Percentiles rank a stretch among this genome's conserved stretches.
Conservation (phyloP, 2,329 filamentous ascomycete genomes). For the Biscogniauxia sp. region DNA sequence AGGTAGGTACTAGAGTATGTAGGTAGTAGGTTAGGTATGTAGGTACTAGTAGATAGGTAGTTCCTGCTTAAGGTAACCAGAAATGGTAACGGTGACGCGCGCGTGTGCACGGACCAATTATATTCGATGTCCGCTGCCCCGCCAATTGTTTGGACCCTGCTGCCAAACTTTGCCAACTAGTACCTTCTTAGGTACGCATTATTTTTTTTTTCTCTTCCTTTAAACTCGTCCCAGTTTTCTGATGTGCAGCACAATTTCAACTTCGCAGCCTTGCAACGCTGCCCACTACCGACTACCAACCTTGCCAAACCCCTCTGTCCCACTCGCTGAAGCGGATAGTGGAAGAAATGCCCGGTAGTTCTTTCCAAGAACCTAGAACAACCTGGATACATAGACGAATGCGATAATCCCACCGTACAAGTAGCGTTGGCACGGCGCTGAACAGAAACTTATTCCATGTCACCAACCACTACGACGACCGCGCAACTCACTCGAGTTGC, state of each 20-base stretch:
- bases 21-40: too few species aligned
- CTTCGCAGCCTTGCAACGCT: neutral
- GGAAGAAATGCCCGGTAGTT: neutral
- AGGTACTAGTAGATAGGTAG: neutral
- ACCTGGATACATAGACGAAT: neutral
- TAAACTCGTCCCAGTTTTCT: neutral
- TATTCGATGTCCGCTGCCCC: neutral
- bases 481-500: conserved; percentile 27
- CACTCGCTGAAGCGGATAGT: neutral
- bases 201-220: neutral
- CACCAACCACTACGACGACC: conserved; percentile 23
- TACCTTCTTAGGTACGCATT: neutral
- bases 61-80: conserved; percentile 1
- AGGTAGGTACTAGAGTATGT: too few species aligned
- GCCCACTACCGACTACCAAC: neutral
- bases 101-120: neutral
- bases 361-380: neutral
- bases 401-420: neutral
- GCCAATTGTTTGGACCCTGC: neutral
- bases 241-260: neutral
- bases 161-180: neutral
- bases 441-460: conserved; percentile 15
- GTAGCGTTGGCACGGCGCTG: neutral
- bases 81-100: neutral
- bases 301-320: neutral